Evolutionary conservation across 2,329 filamentous ascomycete species (phyloP).

Genomic region (Knufia petricola): DNA sequence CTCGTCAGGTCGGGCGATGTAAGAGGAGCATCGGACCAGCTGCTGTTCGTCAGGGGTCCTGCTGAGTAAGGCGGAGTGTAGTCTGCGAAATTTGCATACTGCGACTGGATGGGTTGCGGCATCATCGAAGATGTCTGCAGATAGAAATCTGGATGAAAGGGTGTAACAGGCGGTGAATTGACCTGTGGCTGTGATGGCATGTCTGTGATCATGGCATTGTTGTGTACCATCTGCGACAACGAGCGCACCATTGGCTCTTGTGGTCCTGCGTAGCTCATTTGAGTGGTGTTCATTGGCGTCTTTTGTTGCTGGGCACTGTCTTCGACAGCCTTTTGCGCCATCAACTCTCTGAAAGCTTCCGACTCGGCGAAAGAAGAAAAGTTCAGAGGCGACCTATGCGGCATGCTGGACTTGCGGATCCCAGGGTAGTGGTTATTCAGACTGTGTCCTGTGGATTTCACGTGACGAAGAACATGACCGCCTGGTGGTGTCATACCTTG

Average conservation of each 20-base stretch:
- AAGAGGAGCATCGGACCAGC: slow-evolving; percentile 34
- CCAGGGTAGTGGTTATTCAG: slow-evolving; percentile 37
- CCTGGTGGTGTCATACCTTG: slow-evolving; percentile 27
- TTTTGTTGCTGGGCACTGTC: slow-evolving; percentile 30
- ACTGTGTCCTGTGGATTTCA: slow-evolving; percentile 36
- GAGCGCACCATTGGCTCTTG: slow-evolving; percentile 29
- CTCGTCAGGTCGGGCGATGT: slow-evolving; percentile 32
- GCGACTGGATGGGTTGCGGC: slow-evolving; percentile 28
- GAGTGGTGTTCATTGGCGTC: slow-evolving; percentile 30
- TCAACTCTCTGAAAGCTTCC: slow-evolving; percentile 9
- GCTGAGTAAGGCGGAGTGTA: slow-evolving; percentile 30
- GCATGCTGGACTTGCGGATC: slow-evolving; percentile 36
- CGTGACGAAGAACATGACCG: slow-evolving; percentile 34
- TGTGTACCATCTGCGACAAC: background rate
- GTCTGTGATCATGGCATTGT: background rate
- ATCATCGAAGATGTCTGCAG: slow-evolving; percentile 18
- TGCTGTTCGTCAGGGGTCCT: slow-evolving; percentile 31
- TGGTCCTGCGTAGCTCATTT: background rate
- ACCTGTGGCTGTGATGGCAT: background rate
- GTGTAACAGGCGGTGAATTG: slow-evolving; percentile 36
- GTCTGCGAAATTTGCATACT: slow-evolving; percentile 35
- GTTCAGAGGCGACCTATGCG: slow-evolving; percentile 40
- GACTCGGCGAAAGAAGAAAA: slow-evolving; percentile 36
- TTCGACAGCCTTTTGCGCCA: slow-evolving; percentile 17
- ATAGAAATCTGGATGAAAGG: slow-evolving; percentile 29